Conservation (phyloP, 306 rosid genomes). For the Sesbania bispinosa region DNA sequence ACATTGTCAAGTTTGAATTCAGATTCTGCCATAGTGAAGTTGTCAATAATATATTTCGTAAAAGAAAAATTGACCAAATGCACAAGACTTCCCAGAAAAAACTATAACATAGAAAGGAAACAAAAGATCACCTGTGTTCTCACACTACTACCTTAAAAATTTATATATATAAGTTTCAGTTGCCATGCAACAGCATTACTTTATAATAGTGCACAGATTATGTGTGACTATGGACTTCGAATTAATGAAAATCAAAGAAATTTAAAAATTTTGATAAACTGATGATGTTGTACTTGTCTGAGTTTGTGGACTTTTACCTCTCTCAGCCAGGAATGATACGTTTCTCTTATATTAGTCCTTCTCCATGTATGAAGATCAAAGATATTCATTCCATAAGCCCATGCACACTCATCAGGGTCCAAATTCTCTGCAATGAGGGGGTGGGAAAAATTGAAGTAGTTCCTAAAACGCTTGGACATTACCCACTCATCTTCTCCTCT, state of each 20-base stretch:
- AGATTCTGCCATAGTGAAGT: slow-evolving; percentile 68
- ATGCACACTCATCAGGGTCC: slow-evolving; percentile 53
- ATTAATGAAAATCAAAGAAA: slow-evolving; percentile 1
- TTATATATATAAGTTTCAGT: too few relatives aligned
- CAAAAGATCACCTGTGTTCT: background rate
- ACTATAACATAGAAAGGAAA: background rate
- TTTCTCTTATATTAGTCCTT: slow-evolving; percentile 35
- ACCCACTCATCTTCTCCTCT: slow-evolving; percentile 54
- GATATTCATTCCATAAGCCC: slow-evolving; percentile 60
- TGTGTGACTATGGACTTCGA: background rate
- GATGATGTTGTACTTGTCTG: background rate
- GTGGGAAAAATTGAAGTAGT: slow-evolving; percentile 48
- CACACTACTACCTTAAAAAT: background rate
- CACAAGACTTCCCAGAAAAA: background rate
- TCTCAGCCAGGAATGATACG: slow-evolving; percentile 47
- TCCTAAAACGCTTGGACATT: slow-evolving; percentile 46
- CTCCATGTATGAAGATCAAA: slow-evolving; percentile 51
- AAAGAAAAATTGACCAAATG: slow-evolving; percentile 7
- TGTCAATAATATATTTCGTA: slow-evolving; percentile 22
- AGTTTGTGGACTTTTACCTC: slow-evolving; percentile 36
- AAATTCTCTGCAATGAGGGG: slow-evolving; percentile 37
- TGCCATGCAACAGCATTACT: background rate
- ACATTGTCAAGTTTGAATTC: slow-evolving; percentile 85
- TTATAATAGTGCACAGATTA: background rate
- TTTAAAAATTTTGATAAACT: background rate